Conservation (phyloP, 495 filamentous ascomycete genomes). For the Antarctomyces pellizariae region DNA sequence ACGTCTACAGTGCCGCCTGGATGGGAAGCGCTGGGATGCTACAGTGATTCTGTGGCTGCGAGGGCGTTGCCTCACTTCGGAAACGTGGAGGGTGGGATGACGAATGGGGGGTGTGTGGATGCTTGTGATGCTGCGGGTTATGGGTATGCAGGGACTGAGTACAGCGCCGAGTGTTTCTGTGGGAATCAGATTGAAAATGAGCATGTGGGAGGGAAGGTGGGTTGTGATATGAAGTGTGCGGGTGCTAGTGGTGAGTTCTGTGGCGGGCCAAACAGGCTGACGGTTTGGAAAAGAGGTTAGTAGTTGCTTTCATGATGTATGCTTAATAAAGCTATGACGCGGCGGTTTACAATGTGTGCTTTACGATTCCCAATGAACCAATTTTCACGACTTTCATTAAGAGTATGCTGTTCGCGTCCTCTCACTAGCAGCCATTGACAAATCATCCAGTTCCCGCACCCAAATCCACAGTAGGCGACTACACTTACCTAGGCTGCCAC, state of each 20-base stretch:
- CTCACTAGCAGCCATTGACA: constrained; percentile 1
- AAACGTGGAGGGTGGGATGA: constrained; percentile 24
- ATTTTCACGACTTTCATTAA: constrained; percentile 4
- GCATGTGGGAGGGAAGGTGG: constrained; percentile 11
- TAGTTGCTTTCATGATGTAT: too few species aligned
- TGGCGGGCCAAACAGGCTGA: constrained; percentile 17
- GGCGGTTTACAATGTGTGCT: too few species aligned
- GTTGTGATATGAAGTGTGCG: constrained; percentile 13
- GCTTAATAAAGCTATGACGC: too few species aligned
- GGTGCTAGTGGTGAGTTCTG: constrained; percentile 13
- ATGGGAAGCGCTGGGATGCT: constrained; percentile 16
- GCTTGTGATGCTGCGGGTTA: constrained; percentile 20
- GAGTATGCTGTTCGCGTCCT: constrained; percentile 15
- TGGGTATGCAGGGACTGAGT: constrained; percentile 26
- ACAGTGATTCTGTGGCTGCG: constrained; percentile 17
- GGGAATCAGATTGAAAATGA: constrained; percentile 11
- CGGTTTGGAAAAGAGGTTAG: too few species aligned
- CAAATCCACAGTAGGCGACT: constrained; percentile 16
- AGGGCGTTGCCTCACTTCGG: constrained; percentile 11
- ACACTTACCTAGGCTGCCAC: constrained; percentile 21
- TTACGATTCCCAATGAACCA: background rate
- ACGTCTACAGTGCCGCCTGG: background rate
- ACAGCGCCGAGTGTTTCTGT: constrained; percentile 24
- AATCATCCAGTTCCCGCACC: constrained; percentile 2
- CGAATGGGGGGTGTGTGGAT: constrained; percentile 22